phyloP scores from a whole-genome alignment of 106 monocot genomes.

The Cymbidium sinense region DNA sequence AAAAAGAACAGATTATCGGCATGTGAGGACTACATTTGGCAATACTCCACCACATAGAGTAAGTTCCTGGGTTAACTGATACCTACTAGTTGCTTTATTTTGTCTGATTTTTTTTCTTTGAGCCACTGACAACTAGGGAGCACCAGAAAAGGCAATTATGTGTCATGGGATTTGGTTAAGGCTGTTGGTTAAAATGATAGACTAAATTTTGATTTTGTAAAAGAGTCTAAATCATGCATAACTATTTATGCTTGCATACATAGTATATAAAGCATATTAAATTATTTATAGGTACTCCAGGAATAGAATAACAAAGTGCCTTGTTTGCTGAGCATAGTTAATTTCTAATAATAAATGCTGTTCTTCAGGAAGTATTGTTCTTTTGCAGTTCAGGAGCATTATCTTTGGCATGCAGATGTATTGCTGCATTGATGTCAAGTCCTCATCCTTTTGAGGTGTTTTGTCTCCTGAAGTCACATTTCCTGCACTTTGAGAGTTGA shows the following conservation, averaged over 20 bases:
- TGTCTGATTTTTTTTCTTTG: neutral
- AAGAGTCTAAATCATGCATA: neutral
- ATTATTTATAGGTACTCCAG: neutral
- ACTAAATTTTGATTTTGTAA: neutral
- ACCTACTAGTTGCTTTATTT: neutral
- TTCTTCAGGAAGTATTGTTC: neutral
- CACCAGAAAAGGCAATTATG: neutral
- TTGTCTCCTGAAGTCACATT: neutral
- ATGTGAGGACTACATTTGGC: slow-evolving; percentile 74
- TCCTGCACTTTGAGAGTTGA: neutral
- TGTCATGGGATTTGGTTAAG: neutral
- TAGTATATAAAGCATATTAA: neutral
- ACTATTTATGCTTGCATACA: too few relatives aligned
- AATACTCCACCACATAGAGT: slow-evolving; percentile 64
- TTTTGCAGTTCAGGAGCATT: neutral
- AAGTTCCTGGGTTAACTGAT: slow-evolving; percentile 19
- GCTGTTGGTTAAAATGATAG: neutral
- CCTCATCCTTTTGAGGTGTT: neutral
- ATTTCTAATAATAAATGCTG: neutral
- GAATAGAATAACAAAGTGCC: neutral
- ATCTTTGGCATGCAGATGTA: neutral
- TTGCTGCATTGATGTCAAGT: neutral
- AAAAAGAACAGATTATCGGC: slow-evolving; percentile 71
- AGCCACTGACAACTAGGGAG: neutral
- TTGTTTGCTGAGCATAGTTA: neutral